These are phyloP conservation scores for Candida taoyuanica DNA, from an alignment of 805 yeast genomes.

Conservation along the genomic window DNA sequence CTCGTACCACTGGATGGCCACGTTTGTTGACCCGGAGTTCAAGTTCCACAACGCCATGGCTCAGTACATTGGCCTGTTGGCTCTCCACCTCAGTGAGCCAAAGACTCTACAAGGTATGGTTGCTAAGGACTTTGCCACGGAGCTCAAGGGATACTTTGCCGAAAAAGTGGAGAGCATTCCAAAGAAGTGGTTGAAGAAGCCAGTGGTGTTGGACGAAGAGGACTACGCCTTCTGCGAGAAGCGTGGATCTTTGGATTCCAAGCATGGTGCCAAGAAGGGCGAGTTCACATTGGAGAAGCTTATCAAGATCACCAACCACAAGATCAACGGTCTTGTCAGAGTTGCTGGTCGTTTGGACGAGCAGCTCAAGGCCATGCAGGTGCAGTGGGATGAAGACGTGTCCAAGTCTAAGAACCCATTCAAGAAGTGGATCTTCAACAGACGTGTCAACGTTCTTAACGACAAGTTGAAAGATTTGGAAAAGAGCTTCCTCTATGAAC, in stretches of 20 bases:
- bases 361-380: slow-evolving; percentile 18
- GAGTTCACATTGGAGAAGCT: slow-evolving; percentile 25
- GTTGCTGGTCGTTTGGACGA: slow-evolving; percentile 28
- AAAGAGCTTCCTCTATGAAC: slow-evolving; percentile 38
- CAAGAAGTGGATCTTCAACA: slow-evolving; percentile 27
- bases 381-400: slow-evolving; percentile 26
- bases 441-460: slow-evolving; percentile 30
- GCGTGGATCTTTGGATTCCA: slow-evolving; percentile 6
- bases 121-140: slow-evolving; percentile 35
- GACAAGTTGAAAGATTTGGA: slow-evolving; percentile 38
- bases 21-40: slow-evolving; percentile 59
- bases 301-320: slow-evolving; percentile 27
- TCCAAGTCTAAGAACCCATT: slow-evolving; percentile 30
- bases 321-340: slow-evolving; percentile 24
- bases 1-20: slow-evolving; percentile 66
- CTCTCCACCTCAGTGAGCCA: slow-evolving; percentile 44
- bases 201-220: slow-evolving; percentile 12
- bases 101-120: slow-evolving; percentile 40
- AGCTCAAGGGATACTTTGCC: slow-evolving; percentile 35
- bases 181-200: slow-evolving; percentile 31
- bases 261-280: slow-evolving; percentile 5
- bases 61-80: slow-evolving; percentile 46
- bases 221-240: slow-evolving; percentile 10
- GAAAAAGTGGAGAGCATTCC: slow-evolving; percentile 36
- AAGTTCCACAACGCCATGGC: slow-evolving; percentile 52